Base-by-base conservation (phyloP, 495 filamentous ascomycete genomes). In the Neohortaea acidophila region DNA sequence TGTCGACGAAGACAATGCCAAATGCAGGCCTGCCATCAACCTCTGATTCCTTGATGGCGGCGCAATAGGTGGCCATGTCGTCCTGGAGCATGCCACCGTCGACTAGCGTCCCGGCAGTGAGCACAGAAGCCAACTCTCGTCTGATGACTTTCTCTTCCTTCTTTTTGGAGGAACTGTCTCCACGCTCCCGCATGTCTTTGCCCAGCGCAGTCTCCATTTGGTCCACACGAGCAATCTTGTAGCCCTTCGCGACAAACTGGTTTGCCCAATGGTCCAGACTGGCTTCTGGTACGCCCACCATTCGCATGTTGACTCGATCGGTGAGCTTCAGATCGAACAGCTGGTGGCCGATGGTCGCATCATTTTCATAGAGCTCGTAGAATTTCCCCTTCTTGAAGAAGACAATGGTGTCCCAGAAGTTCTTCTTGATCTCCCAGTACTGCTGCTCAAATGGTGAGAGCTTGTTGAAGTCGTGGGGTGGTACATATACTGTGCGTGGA, bases 311-410 rank as follows among this genome's bases (percentile, higher is more conserved):
- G 48, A 99, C 86, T 44, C 89, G 72, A 49, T 96, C 91, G 0
- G 91, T 99, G 44, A 96, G 79, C 61, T 99, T 99, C 22, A 99
- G 66, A 56, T 99, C 89, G 53, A 99, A 99, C 18, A 93, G 66
- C 58, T 94, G 89, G 54, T 96, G 84, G 10, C 91, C 91, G 39
- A 99, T 83, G 0, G 87, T 94, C 11, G 89, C 89, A 63, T 99
- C 89, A 44, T 94, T 91, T 54, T 99, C 91, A 55, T 94, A 99
- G 0, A 99, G 68, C 55, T 99, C 89, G 57, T 93, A 99, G 60
- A 99, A 99, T 55, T 99, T 99, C 43, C 89, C 89, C 62, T 99
- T 99, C 61, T 94, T 96, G 69, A 99, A 99, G 62, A 99, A 99
- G 11, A 99, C 89, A 15, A 99, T 78, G 0, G 85, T 96, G 43